These are phyloP conservation scores for Striga hermonthica DNA, from an alignment of 305 asterid species.

Conservation along the genomic window DNA sequence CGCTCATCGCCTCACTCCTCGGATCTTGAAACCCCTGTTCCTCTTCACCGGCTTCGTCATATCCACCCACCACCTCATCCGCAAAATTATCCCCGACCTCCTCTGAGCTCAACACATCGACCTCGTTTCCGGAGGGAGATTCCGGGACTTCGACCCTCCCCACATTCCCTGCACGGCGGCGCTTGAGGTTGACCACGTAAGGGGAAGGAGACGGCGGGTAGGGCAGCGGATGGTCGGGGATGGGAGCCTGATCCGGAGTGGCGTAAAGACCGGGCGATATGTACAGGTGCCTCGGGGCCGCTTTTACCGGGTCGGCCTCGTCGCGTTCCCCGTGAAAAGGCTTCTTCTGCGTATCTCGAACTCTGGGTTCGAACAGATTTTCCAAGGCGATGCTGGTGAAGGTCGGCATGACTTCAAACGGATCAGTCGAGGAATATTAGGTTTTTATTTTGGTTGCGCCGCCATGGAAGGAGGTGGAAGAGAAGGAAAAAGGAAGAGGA, in stretches of 20 bases:
- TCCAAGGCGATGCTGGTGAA: constrained; percentile 52
- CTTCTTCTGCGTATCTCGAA: constrained; percentile 41
- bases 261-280: constrained; percentile 59
- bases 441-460: constrained; percentile 28
- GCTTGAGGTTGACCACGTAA: constrained; percentile 59
- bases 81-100: constrained; percentile 33
- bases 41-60: constrained; percentile 30
- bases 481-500: background rate
- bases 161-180: constrained; percentile 42
- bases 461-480: constrained; percentile 25
- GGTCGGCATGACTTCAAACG: constrained; percentile 50
- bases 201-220: constrained; percentile 52
- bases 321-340: constrained; percentile 24
- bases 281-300: constrained; percentile 43
- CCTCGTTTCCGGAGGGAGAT: constrained; percentile 14
- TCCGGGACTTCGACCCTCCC: constrained; percentile 27
- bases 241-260: constrained; percentile 57
- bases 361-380: constrained; percentile 54
- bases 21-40: constrained; percentile 43
- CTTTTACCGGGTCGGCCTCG: constrained; percentile 8
- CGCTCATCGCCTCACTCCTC: constrained; percentile 34
- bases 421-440: background rate
- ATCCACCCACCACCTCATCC: constrained; percentile 26
- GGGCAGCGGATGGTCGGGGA: constrained; percentile 38
- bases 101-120: constrained; percentile 31